phyloP scores from a whole-genome alignment of 352 stramenopile genomes.

The Globisporangium spinosum region DNA sequence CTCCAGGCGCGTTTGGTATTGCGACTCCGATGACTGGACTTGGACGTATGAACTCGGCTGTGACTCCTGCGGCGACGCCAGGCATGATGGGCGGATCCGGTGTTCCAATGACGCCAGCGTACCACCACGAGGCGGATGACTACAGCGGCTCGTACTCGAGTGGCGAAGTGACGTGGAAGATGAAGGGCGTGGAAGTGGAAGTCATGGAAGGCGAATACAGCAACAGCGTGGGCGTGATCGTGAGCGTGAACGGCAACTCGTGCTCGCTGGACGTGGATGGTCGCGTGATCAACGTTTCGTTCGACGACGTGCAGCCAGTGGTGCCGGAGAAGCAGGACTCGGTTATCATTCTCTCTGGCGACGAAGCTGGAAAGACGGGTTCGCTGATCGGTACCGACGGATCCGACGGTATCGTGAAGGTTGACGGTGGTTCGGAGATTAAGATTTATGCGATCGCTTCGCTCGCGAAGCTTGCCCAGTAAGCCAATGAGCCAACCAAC shows the following conservation, averaged over 20 bases:
- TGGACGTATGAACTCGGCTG: constrained; percentile 60
- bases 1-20: constrained; percentile 71
- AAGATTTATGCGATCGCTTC: constrained; percentile 86
- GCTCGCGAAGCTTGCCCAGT: constrained; percentile 83
- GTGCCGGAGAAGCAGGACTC: constrained; percentile 86
- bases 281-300: constrained; percentile 54
- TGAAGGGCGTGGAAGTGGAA: constrained; percentile 84
- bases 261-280: constrained; percentile 83
- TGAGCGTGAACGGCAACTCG: constrained; percentile 58
- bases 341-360: constrained; percentile 82
- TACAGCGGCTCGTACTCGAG: constrained; percentile 29
- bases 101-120: constrained; percentile 76
- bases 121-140: constrained; percentile 52
- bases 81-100: constrained; percentile 63
- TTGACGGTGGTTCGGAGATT: constrained; percentile 85
- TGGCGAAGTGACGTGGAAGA: constrained; percentile 85
- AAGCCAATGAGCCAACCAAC: constrained; percentile 21
- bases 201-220: constrained; percentile 63
- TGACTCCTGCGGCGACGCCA: constrained; percentile 64
- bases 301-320: constrained; percentile 71
- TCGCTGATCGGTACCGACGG: constrained; percentile 86
- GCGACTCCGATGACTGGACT: constrained; percentile 57
- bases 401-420: constrained; percentile 87
- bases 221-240: constrained; percentile 73
- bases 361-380: constrained; percentile 81